Conservation (phyloP, 257 asterid genomes). For the Cynanchum wilfordii region DNA sequence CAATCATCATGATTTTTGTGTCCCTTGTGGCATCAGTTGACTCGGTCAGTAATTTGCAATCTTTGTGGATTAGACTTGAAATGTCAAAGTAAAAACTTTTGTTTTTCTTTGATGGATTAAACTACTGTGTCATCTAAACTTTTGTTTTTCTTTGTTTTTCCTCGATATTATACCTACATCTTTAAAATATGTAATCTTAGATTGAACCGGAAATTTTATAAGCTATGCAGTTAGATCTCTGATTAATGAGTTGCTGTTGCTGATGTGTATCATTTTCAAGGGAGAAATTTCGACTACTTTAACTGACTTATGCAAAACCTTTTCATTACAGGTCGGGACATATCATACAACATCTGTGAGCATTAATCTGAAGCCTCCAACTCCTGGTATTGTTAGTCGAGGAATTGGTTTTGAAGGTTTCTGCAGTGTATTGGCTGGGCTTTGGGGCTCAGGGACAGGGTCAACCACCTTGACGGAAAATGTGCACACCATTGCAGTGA, state of each 20-base stretch:
- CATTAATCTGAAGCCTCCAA: constrained; percentile 71
- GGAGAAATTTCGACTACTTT: not conserved
- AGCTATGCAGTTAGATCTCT: not conserved
- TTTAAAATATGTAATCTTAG: not conserved
- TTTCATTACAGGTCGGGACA: constrained; percentile 61
- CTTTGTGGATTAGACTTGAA: not conserved
- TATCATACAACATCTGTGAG: constrained; percentile 71
- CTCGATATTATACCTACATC: not conserved
- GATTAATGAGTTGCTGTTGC: not conserved
- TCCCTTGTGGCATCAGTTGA: constrained; percentile 83
- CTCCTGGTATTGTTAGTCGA: constrained; percentile 81
- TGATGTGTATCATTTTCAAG: not conserved
- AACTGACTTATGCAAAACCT: constrained; percentile 5
- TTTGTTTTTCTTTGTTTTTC: not conserved
- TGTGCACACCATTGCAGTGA: constrained; percentile 64
- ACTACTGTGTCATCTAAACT: not conserved
- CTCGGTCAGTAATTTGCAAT: constrained; percentile 58
- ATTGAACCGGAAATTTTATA: not conserved
- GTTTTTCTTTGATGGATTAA: not conserved
- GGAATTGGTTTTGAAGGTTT: constrained; percentile 94
- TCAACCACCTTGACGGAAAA: constrained; percentile 89
- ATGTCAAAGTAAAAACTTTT: not conserved
- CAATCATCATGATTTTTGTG: constrained; percentile 73
- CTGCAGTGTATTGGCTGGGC: constrained; percentile 91
- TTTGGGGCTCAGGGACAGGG: constrained; percentile 96